Evolutionary conservation across 2,329 filamentous ascomycete genomes (phyloP).

Genomic region (Aspergillus novofumigatus): DNA sequence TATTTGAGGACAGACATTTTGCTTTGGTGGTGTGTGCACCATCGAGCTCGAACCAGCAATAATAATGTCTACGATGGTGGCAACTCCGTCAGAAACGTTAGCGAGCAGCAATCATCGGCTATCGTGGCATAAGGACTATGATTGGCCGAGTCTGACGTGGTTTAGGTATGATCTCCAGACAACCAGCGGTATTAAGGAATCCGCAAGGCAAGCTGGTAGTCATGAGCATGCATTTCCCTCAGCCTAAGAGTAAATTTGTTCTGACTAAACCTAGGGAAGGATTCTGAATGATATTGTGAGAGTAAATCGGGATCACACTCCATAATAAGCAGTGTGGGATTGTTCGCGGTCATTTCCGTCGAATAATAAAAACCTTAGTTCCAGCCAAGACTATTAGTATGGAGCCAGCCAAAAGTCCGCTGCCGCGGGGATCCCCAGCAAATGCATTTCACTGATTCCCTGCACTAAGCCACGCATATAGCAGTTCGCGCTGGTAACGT

Average conservation of each 20-base stretch:
- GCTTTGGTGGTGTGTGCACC: constrained; percentile 11
- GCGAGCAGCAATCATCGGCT: constrained; percentile 10
- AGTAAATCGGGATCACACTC: not conserved
- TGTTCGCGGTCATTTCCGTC: not conserved
- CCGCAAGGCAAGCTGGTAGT: not conserved
- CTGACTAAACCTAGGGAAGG: not conserved
- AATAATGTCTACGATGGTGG: not conserved
- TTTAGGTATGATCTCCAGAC: constrained; percentile 5
- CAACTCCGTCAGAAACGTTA: not conserved
- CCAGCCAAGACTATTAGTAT: not conserved
- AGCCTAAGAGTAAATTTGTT: not conserved
- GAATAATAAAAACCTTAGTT: not conserved
- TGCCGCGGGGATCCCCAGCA: not conserved
- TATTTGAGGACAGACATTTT: constrained; percentile 5
- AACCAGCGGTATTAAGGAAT: constrained; percentile 12
- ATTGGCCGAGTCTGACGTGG: constrained; percentile 10
- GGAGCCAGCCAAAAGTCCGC: not conserved
- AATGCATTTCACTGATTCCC: not conserved
- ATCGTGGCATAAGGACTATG: constrained; percentile 3
- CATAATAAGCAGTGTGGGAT: not conserved
- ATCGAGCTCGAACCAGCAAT: constrained; percentile 6
- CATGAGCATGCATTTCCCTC: not conserved
- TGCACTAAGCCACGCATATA: not conserved
- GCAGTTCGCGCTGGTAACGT: not conserved
- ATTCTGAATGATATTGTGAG: not conserved